Evolutionary conservation across 164 flowering plant species (phyloP).

Genomic region (Vitis rupestris): DNA sequence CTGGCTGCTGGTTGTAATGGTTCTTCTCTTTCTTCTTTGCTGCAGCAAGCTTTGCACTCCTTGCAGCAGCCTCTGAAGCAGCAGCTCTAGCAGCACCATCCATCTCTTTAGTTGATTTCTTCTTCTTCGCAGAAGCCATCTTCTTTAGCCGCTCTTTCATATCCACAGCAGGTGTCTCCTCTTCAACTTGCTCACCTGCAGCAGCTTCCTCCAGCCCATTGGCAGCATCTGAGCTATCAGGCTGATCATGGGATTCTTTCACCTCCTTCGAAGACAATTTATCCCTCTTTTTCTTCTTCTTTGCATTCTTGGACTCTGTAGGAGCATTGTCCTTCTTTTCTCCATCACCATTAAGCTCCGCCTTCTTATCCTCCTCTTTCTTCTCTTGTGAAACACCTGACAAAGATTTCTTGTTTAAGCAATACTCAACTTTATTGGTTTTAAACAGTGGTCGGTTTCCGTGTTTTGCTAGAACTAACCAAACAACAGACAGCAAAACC

Average conservation of each 20-base stretch:
- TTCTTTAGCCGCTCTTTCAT: conserved; percentile 84
- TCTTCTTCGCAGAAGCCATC: conserved; percentile 72
- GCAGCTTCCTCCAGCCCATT: conserved; percentile 16
- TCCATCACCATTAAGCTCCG: conserved; percentile 34
- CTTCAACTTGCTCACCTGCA: conserved; percentile 25
- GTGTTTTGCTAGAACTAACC: too few species aligned
- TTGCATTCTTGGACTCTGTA: conserved; percentile 68
- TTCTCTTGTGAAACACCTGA: conserved; percentile 50
- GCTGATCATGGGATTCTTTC: conserved; percentile 24
- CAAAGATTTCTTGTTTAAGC: not conserved
- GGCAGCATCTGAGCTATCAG: conserved; percentile 9
- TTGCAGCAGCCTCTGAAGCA: conserved; percentile 79
- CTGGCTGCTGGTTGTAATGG: conserved; percentile 67
- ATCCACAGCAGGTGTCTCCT: conserved; percentile 43
- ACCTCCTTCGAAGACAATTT: conserved; percentile 59
- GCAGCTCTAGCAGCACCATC: conserved; percentile 87
- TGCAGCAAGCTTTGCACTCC: conserved; percentile 85
- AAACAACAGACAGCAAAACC: not conserved
- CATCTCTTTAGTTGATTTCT: conserved; percentile 82
- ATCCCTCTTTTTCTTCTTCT: conserved; percentile 95
- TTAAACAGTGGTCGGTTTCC: not conserved
- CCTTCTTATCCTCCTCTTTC: conserved; percentile 48
- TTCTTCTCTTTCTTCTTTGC: conserved; percentile 95
- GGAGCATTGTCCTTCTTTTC: conserved; percentile 60
- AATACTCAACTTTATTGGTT: not conserved